Base-by-base conservation (phyloP, 331 rosid genomes). In the Pyrus hybrid region DNA sequence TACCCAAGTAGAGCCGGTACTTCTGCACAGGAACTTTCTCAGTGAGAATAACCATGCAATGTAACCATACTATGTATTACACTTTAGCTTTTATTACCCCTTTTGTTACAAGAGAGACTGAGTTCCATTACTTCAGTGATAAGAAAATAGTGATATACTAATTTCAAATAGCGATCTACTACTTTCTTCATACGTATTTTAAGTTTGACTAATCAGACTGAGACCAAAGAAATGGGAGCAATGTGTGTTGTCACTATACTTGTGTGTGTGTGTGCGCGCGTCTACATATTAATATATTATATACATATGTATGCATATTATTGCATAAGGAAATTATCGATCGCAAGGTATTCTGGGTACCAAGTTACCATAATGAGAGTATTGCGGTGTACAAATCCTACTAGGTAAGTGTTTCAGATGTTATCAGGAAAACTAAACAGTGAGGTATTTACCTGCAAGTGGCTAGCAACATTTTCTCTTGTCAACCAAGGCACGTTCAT, bases 391-490 rank as follows among this genome's bases (percentile, higher is more conserved):
- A 16, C 11, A 25, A 67, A 28, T 22, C 58, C 60, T 32, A 33
- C 51, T 17, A 56, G 32, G 41, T 30, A 56, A 16, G 25, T 17
- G 53, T 7, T 32, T 53, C 11, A 6, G 64, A 35, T 25, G n/a
- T 45, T 32, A 18, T 66, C 17, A 83, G 82, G 21, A 69, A 45
- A 35, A 63, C 73, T 75, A 41, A 35, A 51, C 54, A 70, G 45
- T 4, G 22, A 78, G 77, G 35, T 21, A 66, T 47, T 58, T 83
- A 93, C 98, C 99, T 94, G 99, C 88, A 94, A 90, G 83, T 94
- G 99, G 84, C 99, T 94, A 18, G 99, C 99, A 64, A 94, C 97
- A 60, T 94, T 94, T 82, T 94, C 99, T 81, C 99, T 85, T 6
- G 92, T 90, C 72, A 94, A 81, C 99, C 97, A 86, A 1, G 93